Conservation (phyloP, 108 stramenopile species). For the Schizochytrium sp. region DNA sequence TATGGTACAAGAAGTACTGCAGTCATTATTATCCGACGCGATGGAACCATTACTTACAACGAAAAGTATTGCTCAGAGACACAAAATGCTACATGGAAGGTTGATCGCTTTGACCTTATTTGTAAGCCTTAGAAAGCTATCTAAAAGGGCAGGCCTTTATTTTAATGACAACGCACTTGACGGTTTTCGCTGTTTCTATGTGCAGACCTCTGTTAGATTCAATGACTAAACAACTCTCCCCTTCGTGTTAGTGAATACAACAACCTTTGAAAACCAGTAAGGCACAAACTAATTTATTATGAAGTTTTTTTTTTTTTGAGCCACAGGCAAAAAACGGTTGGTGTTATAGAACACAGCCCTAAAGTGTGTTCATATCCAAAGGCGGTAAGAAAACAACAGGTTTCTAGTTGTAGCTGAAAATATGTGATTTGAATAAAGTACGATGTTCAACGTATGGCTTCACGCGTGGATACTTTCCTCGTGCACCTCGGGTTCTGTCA, state of each 20-base stretch:
- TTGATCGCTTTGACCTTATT: conserved; percentile 5
- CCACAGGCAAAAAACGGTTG: neutral
- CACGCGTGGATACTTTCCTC: no score
- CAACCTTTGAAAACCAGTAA: no score
- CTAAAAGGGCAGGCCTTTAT: no score
- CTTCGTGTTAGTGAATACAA: no score
- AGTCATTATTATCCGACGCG: conserved; percentile 19
- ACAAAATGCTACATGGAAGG: neutral
- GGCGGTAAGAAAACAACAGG: no score
- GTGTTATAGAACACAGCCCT: neutral
- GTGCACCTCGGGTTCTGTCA: no score
- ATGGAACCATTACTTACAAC: conserved; percentile 18
- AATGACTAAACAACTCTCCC: neutral
- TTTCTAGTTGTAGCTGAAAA: no score
- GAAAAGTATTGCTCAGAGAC: conserved; percentile 15
- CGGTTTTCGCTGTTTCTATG: neutral
- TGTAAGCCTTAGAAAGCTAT: neutral
- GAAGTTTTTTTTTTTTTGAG: neutral
- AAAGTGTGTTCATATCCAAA: no score
- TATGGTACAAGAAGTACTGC: conserved; percentile 53
- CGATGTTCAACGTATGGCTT: no score
- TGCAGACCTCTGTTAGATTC: neutral
- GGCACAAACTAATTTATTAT: neutral
- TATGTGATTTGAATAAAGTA: no score
- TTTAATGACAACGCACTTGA: neutral